Conservation (phyloP, 306 rosid genomes). For the Morella rubra region DNA sequence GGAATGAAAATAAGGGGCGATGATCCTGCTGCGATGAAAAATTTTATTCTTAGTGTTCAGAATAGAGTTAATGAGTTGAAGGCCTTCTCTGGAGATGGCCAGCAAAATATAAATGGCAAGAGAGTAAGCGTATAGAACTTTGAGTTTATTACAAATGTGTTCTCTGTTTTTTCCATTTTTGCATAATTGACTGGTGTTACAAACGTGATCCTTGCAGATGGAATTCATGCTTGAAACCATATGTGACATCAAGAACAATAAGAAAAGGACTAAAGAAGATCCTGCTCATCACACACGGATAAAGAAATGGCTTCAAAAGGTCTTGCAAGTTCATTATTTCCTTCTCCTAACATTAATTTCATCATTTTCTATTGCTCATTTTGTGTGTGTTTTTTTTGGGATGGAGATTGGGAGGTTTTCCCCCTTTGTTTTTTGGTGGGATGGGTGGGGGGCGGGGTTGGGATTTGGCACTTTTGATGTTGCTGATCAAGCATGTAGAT, state of each 20-base stretch:
- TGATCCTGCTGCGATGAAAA: slow-evolving; percentile 84
- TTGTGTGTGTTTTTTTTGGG: neutral
- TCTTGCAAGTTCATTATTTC: slow-evolving; percentile 28
- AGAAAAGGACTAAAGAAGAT: slow-evolving; percentile 74
- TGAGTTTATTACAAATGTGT: slow-evolving; percentile 19
- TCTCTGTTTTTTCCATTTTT: neutral
- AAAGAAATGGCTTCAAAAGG: slow-evolving; percentile 95
- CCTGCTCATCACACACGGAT: slow-evolving; percentile 66
- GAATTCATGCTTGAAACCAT: slow-evolving; percentile 96
- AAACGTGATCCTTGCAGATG: slow-evolving; percentile 62
- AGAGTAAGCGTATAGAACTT: slow-evolving; percentile 55
- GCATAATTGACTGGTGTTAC: slow-evolving; percentile 14
- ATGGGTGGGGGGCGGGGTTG: too few relatives aligned
- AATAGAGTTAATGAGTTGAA: slow-evolving; percentile 68
- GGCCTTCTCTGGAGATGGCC: slow-evolving; percentile 47
- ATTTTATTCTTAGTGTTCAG: slow-evolving; percentile 78
- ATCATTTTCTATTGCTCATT: neutral
- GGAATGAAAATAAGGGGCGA: slow-evolving; percentile 96
- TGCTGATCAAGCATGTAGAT: too few relatives aligned
- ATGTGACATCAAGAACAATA: slow-evolving; percentile 95
- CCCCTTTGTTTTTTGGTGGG: too few relatives aligned
- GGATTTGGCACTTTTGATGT: too few relatives aligned
- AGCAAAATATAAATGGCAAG: slow-evolving; percentile 50
- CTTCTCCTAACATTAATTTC: neutral
- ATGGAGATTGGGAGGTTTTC: neutral